phyloP scores from a whole-genome alignment of 192 early-diverging fungal genomes.

The Coemansia sp. region DNA sequence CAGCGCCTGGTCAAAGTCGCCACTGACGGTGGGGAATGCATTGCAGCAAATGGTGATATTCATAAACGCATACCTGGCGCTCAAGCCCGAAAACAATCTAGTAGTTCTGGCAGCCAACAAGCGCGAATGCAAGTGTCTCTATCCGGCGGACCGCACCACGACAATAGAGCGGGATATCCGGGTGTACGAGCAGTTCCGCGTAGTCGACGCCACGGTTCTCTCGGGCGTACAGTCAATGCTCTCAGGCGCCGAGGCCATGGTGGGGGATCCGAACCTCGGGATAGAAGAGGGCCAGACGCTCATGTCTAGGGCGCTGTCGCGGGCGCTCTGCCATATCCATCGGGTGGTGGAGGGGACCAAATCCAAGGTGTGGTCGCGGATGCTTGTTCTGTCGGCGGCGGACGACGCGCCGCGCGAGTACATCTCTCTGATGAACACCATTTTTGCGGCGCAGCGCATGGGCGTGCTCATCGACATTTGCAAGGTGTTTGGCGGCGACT shows the following conservation, averaged over 20 bases:
- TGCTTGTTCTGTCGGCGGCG: slow-evolving; percentile 84
- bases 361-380: slow-evolving; percentile 62
- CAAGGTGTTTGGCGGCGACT: slow-evolving; percentile 73
- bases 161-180: slow-evolving; percentile 28
- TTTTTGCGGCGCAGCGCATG: slow-evolving; percentile 96
- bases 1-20: slow-evolving; percentile 65
- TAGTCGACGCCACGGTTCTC: slow-evolving; percentile 37
- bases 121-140: slow-evolving; percentile 38
- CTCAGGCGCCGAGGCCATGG: background rate
- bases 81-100: slow-evolving; percentile 86
- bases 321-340: slow-evolving; percentile 53
- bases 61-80: slow-evolving; percentile 90
- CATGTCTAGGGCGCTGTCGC: slow-evolving; percentile 50
- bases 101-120: slow-evolving; percentile 69
- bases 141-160: slow-evolving; percentile 18
- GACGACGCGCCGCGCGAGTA: slow-evolving; percentile 88
- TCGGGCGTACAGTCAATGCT: slow-evolving; percentile 33
- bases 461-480: slow-evolving; percentile 89
- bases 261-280: background rate
- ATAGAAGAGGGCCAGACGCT: slow-evolving; percentile 28
- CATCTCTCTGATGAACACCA: slow-evolving; percentile 96
- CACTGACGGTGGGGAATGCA: slow-evolving; percentile 64
- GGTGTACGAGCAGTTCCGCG: slow-evolving; percentile 54
- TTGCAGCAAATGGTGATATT: slow-evolving; percentile 82
- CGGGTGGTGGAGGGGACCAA: slow-evolving; percentile 13